Base-by-base conservation (phyloP, 345 rosid species). In the Iberis pinnata region DNA sequence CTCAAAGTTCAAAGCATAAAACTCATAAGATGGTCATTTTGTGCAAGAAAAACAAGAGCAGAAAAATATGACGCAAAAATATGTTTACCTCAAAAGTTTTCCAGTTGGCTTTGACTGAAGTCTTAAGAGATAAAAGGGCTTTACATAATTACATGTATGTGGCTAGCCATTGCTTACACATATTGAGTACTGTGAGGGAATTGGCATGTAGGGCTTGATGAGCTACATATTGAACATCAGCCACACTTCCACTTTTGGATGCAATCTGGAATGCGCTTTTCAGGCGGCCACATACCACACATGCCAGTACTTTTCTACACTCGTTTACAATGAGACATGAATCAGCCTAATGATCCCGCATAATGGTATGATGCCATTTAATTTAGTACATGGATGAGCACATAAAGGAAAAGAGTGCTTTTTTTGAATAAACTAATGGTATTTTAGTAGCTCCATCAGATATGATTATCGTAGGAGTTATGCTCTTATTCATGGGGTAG, bases 201-300 rank as follows among this genome's bases (percentile, higher is more conserved):
- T 87, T 87, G 26, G 98, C 95, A 71, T 87, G 95, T 32, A 84
- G 62, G 47, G 96, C 98, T 87, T 90, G 98, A 71, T 87, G 98
- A 48, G 98, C 98, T 24, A 90, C 98, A 40, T 84, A 90, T 59
- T 90, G 89, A 54, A 90, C 98, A 74, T 90, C 98, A 67, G 96
- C 98, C 66, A 90, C 93, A 46, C 95, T 90, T 66, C 92, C 92
- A 58, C 96, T 90, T 54, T 78, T 83, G 13, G 96, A 82, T 38
- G 98, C 98, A 49, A 90, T 90, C 53, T 90, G 98, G 69, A 87
- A 90, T 24, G 98, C 98, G 56, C 95, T 87, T 80, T 90, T 90
- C 47, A 90, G 83, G 33, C 96, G 96, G 45, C 98, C 98, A 47
- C 98, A 90, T 58, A 87, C 82, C 54, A 90, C 98, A 49, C 96